phyloP scores from a whole-genome alignment of 1,284 basidiomycete genomes.

The Papiliotrema nemorosa region DNA sequence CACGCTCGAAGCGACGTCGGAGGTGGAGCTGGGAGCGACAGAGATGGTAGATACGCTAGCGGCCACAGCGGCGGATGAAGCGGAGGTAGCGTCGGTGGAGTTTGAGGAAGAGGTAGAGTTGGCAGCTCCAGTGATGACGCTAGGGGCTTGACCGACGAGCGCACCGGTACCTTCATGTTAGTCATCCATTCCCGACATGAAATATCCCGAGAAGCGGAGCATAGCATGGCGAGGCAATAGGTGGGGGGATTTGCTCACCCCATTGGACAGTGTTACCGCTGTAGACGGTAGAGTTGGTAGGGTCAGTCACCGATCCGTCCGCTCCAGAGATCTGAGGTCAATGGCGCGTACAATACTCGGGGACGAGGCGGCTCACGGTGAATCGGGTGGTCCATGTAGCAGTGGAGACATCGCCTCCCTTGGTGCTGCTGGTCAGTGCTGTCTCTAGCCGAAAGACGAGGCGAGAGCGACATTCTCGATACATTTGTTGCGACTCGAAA shows the following conservation, averaged over 20 bases:
- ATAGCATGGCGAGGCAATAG: not conserved
- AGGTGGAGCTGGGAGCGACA: constrained; percentile 11
- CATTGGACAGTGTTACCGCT: constrained; percentile 34
- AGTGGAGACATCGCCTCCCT: constrained; percentile 25
- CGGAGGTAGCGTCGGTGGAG: not conserved
- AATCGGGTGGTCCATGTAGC: constrained; percentile 48
- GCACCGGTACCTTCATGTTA: constrained; percentile 20
- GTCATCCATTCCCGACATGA: not conserved
- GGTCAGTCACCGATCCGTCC: constrained; percentile 37
- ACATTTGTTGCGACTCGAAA: not conserved
- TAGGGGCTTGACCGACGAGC: constrained; percentile 18
- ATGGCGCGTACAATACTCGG: not conserved
- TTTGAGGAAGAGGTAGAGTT: constrained; percentile 4
- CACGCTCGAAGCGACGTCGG: constrained; percentile 10
- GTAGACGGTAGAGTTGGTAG: constrained; percentile 39
- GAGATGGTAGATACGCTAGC: constrained; percentile 16
- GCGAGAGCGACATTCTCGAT: no score
- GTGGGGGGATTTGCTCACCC: constrained; percentile 22
- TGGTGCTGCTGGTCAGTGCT: constrained; percentile 15
- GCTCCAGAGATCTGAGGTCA: constrained; percentile 36
- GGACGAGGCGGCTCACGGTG: constrained; percentile 29
- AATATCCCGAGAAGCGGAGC: not conserved
- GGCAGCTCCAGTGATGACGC: constrained; percentile 10
- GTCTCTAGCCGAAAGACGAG: no score
- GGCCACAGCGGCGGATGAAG: constrained; percentile 11